Evolutionary conservation across 2,329 filamentous ascomycete genomes (phyloP), one percentile per base, ranked within the genome.

Genomic region (Fusarium newnesense): DNA sequence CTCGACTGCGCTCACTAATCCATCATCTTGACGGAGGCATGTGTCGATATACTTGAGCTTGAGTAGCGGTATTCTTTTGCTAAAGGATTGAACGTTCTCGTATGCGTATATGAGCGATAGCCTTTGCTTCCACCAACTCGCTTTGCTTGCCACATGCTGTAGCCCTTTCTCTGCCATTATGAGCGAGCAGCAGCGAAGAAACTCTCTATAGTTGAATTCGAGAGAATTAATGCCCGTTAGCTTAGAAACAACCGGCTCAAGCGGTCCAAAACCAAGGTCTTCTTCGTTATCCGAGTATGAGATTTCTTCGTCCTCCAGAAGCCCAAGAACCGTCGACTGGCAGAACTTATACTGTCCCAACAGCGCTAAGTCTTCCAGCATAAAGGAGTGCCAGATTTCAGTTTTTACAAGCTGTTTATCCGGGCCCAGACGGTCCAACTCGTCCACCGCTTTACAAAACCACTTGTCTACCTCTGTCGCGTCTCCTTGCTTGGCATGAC

Each of bases 1-100:
- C 0, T 18, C 5, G 0, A 24, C 0, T 0, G 40, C 40, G 15
- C 18, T 4, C 0, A 11, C 7, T 5, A 43, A 0, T 4, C 21
- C 13, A 42, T 16, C 9, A 10, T 24, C 40, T 4, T 5, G 40
- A 5, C 5, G 3, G 0, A 42, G n/a, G 3, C n/a, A 42, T 16
- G 9, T 42, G 2, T 42, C 40, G 13, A 42, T 42, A 13, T 24
- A 43, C n/a, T 43, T 43, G 15, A 43, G 40, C 9, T 43, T 18
- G 6, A 24, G 10, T 11, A 43, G 1, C 1, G n/a, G 15, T 4
- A 24, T 10, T 11, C 7, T 24, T 3, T 16, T 43, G 5, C 40
- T 42, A 21, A 24, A 42, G 1, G 1, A 42, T 34, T 7, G 15
- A 34, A 34, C 15, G 5, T 34, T 3, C 2, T 34, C 34, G 34